These are phyloP conservation scores for Botrytis aclada DNA, from an alignment of 2,329 filamentous ascomycete species.

Conservation along the genomic window DNA sequence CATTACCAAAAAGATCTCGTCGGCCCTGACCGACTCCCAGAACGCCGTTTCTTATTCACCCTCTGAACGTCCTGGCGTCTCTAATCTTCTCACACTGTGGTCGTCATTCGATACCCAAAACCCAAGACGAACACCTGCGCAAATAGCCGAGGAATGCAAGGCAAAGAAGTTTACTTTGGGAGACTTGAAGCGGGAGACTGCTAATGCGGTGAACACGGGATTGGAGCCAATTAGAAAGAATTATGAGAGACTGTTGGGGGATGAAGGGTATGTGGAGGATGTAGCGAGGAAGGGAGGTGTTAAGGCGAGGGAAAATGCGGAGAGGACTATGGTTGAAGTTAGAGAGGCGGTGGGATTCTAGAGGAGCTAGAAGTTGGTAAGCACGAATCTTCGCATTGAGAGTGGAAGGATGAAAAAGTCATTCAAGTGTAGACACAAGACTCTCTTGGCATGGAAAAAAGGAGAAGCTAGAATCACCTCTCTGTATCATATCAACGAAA, in stretches of 20 bases:
- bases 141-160: constrained; percentile 43
- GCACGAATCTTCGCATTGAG: not conserved
- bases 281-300: constrained; percentile 57
- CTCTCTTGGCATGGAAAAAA: not conserved
- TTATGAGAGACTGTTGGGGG: constrained; percentile 51
- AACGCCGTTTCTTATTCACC: constrained; percentile 71
- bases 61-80: constrained; percentile 68
- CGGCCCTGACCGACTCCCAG: constrained; percentile 72
- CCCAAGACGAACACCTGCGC: constrained; percentile 39
- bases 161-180: constrained; percentile 46
- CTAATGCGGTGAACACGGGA: constrained; percentile 52
- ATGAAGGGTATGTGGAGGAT: constrained; percentile 53
- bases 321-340: constrained; percentile 46
- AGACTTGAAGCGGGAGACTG: constrained; percentile 62
- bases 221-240: constrained; percentile 54
- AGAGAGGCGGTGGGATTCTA: constrained; percentile 44
- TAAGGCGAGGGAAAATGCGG: constrained; percentile 61
- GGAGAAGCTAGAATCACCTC: not conserved
- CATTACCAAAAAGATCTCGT: constrained; percentile 67
- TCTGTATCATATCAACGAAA: not conserved
- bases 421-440: not conserved
- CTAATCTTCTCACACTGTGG: constrained; percentile 82
- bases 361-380: no score
- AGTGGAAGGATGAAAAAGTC: not conserved
- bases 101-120: constrained; percentile 58